Base-by-base conservation (phyloP, 352 stramenopile genomes). In the Phytophthora quininea region DNA sequence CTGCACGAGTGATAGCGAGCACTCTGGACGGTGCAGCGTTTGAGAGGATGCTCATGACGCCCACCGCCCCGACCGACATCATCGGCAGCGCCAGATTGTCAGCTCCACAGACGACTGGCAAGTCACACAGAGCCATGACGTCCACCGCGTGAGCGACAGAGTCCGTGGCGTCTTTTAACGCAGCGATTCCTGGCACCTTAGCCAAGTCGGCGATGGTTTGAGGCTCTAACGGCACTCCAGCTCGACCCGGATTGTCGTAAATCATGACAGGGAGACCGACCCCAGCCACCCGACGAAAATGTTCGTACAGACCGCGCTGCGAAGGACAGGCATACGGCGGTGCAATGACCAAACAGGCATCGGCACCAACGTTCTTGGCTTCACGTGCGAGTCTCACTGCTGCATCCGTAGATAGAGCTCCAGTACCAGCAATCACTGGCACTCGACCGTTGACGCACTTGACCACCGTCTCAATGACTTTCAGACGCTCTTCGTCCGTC, bases 251-350 rank as follows among this genome's bases (percentile, higher is more conserved):
- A 57, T 98, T 97, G 82, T 99, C 98, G 87, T 98, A 99, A 37
- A 98, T 77, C 63, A 98, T 86, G 33, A 98, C 82, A 27, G 96
- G 97, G 53, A 99, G 66, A 2, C 91, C 93, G 14, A 93, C 74
- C 7, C 67, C 73, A 4, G 84, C 82, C 24, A 94, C 82, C 3
- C 72, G 78, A 71, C 92, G 90, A 73, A 98, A 98, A 74, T 98
- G 96, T 49, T 96, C 81, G 52, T 98, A 93, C 27, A 99, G 72
- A 27, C 90, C 93, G 63, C 90, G 86, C 74, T 99, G 97, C 5
- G 95, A 97, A 30, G 97, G 94, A 78, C 99, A 98, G 63, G 98
- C 94, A 78, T 99, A 99, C 69, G 98, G 98, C 52, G 97, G 97
- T 46, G 93, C 98, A 6, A 99, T 97, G 32, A 99, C 84, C 6